phyloP scores from a whole-genome alignment of 176 grass and related monocot genomes.

The Rhynchospora tenuis region DNA sequence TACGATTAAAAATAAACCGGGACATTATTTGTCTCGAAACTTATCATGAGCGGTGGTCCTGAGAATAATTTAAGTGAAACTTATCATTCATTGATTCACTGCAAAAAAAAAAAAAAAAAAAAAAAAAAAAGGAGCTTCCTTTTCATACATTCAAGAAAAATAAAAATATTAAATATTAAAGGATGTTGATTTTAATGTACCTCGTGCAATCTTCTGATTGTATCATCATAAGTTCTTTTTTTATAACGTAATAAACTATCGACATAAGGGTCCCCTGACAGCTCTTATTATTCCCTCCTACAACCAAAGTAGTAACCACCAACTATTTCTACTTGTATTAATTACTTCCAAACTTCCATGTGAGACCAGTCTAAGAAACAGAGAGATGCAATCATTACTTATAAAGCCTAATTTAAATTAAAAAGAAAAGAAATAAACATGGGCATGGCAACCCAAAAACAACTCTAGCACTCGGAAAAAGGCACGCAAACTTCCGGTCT shows the following conservation, averaged over 20 bases:
- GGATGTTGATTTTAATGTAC: background rate
- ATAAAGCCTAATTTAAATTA: background rate
- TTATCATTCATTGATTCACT: background rate
- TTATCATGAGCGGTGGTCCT: too few relatives aligned
- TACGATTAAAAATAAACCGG: too few relatives aligned
- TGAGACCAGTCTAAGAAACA: background rate
- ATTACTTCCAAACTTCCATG: background rate
- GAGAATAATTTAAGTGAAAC: too few relatives aligned
- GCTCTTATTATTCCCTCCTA: slow-evolving; percentile 5
- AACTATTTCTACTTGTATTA: background rate
- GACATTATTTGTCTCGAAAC: too few relatives aligned
- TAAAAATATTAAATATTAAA: background rate
- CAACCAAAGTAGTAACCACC: background rate
- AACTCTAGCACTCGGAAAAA: background rate
- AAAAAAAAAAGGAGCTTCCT: background rate
- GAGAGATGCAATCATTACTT: slow-evolving; percentile 1
- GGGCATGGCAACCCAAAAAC: background rate
- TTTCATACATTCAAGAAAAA: background rate
- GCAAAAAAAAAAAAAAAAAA: background rate
- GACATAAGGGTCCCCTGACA: background rate
- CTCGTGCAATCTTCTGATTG: background rate
- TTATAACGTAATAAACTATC: background rate
- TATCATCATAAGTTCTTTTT: background rate
- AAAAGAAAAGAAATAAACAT: background rate
- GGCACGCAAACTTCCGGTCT: background rate